A percentile compares a stretch with the other conserved stretches of the same genome.
Evolutionary conservation across 2,329 filamentous ascomycete species (phyloP).

Genomic region (Colletotrichum sojae): DNA sequence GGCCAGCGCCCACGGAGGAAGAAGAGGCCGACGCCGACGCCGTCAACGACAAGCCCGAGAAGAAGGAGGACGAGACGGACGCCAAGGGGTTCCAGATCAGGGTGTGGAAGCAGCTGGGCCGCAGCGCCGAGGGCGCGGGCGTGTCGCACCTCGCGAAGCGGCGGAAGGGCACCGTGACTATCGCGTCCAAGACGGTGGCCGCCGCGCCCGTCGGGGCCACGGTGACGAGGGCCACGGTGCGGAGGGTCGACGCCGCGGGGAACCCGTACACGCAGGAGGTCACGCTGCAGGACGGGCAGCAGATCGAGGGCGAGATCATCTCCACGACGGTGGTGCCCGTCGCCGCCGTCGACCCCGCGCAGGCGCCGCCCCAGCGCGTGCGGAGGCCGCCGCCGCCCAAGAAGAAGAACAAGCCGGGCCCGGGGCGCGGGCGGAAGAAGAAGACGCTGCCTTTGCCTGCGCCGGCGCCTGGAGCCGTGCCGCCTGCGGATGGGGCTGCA

Average conservation of each 20-base stretch:
- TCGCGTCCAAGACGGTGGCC: conserved; percentile 65
- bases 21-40: conserved; percentile 69
- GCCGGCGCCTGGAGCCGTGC: conserved; percentile 52
- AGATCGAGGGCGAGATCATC: conserved; percentile 85
- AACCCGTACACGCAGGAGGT: conserved; percentile 89
- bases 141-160: conserved; percentile 73
- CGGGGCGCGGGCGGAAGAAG: conserved; percentile 85
- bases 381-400: conserved; percentile 83
- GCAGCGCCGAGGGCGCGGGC: conserved; percentile 68
- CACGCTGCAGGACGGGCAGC: conserved; percentile 83
- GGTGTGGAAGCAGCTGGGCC: conserved; percentile 73
- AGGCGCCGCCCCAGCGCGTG: conserved; percentile 58
- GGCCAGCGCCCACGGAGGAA: conserved; percentile 73
- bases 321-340: conserved; percentile 69
- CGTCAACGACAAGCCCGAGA: conserved; percentile 67
- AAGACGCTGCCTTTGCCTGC: conserved; percentile 69
- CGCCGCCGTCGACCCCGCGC: conserved; percentile 67
- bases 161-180: conserved; percentile 72
- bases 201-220: conserved; percentile 64
- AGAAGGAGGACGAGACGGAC: conserved; percentile 74
- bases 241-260: conserved; percentile 82
- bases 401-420: conserved; percentile 82
- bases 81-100: conserved; percentile 68
- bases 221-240: conserved; percentile 84
- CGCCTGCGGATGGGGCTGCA: conserved; percentile 49